Conservation (phyloP, 495 filamentous ascomycete species). For the Aspergillus sclerotiicarbonarius region DNA sequence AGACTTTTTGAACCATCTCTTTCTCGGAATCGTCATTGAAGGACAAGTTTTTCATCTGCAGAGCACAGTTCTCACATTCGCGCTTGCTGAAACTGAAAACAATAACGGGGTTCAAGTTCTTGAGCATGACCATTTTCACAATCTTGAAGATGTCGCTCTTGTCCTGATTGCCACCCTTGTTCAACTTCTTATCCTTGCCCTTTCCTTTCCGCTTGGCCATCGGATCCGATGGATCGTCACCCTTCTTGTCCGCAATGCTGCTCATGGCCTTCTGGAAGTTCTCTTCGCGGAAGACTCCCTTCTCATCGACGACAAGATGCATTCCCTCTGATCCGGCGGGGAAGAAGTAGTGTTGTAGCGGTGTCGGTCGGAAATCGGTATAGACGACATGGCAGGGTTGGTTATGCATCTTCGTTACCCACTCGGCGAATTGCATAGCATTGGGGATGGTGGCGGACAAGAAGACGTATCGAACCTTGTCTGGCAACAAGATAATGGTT, state of each 20-base stretch:
- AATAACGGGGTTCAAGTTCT: constrained; percentile 94
- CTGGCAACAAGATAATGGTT: constrained; percentile 93
- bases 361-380: constrained; percentile 95
- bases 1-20: constrained; percentile 90
- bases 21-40: constrained; percentile 98
- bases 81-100: constrained; percentile 99
- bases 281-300: constrained; percentile 88
- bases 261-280: constrained; percentile 97
- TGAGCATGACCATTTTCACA: constrained; percentile 96
- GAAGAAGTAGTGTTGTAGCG: constrained; percentile 96
- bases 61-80: constrained; percentile 82
- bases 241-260: constrained; percentile 81
- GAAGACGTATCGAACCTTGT: constrained; percentile 98
- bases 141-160: constrained; percentile 92
- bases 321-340: constrained; percentile 92
- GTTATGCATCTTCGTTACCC: constrained; percentile 94
- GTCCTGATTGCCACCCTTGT: constrained; percentile 76
- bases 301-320: constrained; percentile 93
- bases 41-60: constrained; percentile 79
- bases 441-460: constrained; percentile 98
- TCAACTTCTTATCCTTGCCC: constrained; percentile 85
- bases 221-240: constrained; percentile 75
- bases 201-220: constrained; percentile 76
- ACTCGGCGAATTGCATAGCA: constrained; percentile 98
- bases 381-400: constrained; percentile 99